These are phyloP conservation scores for Trifolium repens DNA, from an alignment of 306 rosid genomes.

Conservation along the genomic window DNA sequence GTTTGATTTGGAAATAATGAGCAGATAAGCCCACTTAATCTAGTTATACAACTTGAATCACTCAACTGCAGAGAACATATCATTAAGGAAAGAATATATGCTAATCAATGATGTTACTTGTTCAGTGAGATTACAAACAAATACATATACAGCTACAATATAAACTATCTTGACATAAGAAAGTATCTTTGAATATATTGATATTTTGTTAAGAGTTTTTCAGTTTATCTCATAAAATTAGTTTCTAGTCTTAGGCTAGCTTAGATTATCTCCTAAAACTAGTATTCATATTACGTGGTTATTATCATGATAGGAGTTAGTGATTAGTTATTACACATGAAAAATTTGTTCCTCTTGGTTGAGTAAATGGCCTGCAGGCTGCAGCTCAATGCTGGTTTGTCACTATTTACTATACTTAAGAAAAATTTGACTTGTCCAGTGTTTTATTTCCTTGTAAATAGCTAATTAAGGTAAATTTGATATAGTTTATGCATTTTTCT, in stretches of 20 bases:
- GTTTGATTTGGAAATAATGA: slow-evolving; percentile 5
- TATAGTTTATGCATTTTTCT: neutral
- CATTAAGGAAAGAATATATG: neutral
- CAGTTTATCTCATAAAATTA: neutral
- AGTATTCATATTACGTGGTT: neutral
- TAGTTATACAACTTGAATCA: slow-evolving; percentile 19
- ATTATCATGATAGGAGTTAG: neutral
- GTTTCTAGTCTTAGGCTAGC: neutral
- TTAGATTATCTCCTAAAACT: neutral
- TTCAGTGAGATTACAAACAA: neutral
- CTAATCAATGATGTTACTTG: slow-evolving; percentile 1
- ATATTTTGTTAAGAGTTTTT: neutral
- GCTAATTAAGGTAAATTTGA: neutral
- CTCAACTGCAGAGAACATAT: neutral
- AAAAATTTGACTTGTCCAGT: neutral
- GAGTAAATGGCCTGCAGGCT: neutral
- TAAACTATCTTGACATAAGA: neutral
- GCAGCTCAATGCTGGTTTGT: neutral
- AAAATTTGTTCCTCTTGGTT: neutral
- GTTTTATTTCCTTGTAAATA: neutral
- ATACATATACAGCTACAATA: neutral
- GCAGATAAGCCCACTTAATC: slow-evolving; percentile 13
- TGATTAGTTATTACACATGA: too few species aligned
- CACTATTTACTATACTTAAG: neutral
- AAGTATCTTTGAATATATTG: neutral